phyloP scores from a whole-genome alignment of 768 basidiomycete species.

The Coprinellus aureogranulatus region DNA sequence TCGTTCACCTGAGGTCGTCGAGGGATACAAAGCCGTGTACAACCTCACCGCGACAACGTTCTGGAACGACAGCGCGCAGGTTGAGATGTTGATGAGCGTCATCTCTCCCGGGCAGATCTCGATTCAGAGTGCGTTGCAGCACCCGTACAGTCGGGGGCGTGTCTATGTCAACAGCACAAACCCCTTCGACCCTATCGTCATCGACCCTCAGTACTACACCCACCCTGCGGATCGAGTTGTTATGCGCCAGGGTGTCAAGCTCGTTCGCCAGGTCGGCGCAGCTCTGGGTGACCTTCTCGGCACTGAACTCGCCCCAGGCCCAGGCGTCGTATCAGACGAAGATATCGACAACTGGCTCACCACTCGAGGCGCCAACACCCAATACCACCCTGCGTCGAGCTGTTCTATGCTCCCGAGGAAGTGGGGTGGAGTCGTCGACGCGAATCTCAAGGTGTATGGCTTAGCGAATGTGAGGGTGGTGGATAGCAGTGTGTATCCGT shows the following conservation, averaged over 20 bases:
- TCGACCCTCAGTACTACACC: slow-evolving; percentile 66
- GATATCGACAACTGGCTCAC: slow-evolving; percentile 55
- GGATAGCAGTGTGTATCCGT: slow-evolving; percentile 57
- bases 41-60: slow-evolving; percentile 39
- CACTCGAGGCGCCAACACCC: slow-evolving; percentile 41
- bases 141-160: slow-evolving; percentile 61
- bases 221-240: slow-evolving; percentile 49
- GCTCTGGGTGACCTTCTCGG: slow-evolving; percentile 46
- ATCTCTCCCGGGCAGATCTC: slow-evolving; percentile 38
- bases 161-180: slow-evolving; percentile 59
- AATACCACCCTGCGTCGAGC: slow-evolving; percentile 53
- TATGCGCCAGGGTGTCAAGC: slow-evolving; percentile 59
- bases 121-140: slow-evolving; percentile 67
- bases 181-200: slow-evolving; percentile 57
- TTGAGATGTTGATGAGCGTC: slow-evolving; percentile 54
- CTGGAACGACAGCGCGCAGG: slow-evolving; percentile 42
- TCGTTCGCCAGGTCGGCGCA: slow-evolving; percentile 54
- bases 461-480: slow-evolving; percentile 53
- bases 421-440: slow-evolving; percentile 33
- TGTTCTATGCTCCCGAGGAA: slow-evolving; percentile 29
- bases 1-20: too few species aligned
- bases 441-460: slow-evolving; percentile 32
- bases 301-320: slow-evolving; percentile 21
- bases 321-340: slow-evolving; percentile 48
- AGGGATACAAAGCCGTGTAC: slow-evolving; percentile 59